phyloP scores from a whole-genome alignment of 164 flowering plant genomes.

The Stephania yunnanensis region DNA sequence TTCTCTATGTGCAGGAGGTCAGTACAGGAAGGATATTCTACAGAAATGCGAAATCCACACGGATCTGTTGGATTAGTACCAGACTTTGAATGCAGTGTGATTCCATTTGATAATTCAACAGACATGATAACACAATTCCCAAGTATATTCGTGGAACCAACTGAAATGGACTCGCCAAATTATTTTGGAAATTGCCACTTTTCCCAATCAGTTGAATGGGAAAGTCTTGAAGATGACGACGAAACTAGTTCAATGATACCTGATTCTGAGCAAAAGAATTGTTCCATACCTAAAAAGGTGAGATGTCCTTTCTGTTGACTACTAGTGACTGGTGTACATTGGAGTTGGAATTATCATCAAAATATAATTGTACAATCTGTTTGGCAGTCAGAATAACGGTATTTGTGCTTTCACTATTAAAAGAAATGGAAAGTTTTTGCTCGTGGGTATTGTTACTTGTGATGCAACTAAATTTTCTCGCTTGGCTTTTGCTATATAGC shows the following conservation, averaged over 20 bases:
- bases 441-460: neutral
- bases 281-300: slow-evolving; percentile 12
- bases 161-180: slow-evolving; percentile 15
- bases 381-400: neutral
- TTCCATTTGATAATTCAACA: slow-evolving; percentile 9
- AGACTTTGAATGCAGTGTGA: slow-evolving; percentile 8
- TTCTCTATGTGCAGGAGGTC: slow-evolving; percentile 38
- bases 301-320: neutral
- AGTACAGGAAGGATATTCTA: slow-evolving; percentile 27
- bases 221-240: slow-evolving; percentile 9
- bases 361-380: neutral
- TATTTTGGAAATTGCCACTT: slow-evolving; percentile 18
- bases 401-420: neutral
- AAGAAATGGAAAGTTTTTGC: neutral
- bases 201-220: slow-evolving; percentile 25
- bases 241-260: neutral
- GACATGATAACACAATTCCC: slow-evolving; percentile 17
- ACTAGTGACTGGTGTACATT: neutral
- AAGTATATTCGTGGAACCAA: slow-evolving; percentile 11
- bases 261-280: slow-evolving; percentile 4
- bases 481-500: neutral
- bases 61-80: slow-evolving; percentile 3
- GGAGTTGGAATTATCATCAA: neutral
- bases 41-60: slow-evolving; percentile 11
- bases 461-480: neutral